phyloP scores from a whole-genome alignment of 176 grass and related monocot genomes.

The Cenchrus fungigraminus region DNA sequence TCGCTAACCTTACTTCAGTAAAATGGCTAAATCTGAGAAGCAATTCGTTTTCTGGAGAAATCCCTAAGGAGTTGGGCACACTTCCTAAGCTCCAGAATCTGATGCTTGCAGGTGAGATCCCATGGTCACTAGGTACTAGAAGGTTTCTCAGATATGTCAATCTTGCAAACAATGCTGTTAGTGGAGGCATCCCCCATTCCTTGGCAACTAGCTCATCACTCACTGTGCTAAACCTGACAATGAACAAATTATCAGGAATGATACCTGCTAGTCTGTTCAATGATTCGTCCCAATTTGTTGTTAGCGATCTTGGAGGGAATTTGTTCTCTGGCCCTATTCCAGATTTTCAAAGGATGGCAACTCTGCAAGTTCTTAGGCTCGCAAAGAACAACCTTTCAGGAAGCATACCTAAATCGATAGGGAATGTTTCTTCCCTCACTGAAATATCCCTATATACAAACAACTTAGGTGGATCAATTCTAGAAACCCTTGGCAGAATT shows the following conservation, averaged over 20 bases:
- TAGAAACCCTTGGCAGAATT: not conserved
- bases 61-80: too few species aligned
- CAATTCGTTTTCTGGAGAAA: too few species aligned
- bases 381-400: not conserved
- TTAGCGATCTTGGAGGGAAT: not conserved
- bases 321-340: not conserved
- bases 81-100: too few species aligned
- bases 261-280: constrained; percentile 15
- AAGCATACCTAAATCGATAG: constrained; percentile 32
- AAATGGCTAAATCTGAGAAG: too few species aligned
- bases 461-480: not conserved
- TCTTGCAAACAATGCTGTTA: not conserved
- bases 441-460: not conserved
- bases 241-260: not conserved
- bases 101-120: not conserved
- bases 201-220: not conserved
- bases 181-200: not conserved
- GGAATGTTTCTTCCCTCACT: constrained; percentile 39
- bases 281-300: not conserved
- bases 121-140: not conserved
- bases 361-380: not conserved
- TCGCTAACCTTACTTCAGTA: too few species aligned
- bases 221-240: not conserved
- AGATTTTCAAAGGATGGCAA: not conserved
- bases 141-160: not conserved